These are phyloP conservation scores for Penicillium atrosanguineum DNA, from an alignment of 495 filamentous ascomycete species.

Conservation along the genomic window DNA sequence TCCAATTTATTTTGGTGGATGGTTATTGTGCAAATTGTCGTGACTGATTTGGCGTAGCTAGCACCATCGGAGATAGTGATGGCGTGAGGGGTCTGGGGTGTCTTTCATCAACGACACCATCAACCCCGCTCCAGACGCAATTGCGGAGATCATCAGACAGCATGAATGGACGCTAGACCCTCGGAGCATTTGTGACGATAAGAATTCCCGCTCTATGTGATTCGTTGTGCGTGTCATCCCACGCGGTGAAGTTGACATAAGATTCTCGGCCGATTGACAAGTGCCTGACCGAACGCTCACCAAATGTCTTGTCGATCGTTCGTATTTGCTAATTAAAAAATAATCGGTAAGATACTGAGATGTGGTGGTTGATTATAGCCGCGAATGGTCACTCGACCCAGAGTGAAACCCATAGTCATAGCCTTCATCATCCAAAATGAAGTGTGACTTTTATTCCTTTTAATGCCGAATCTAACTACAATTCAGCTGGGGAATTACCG, in stretches of 20 bases:
- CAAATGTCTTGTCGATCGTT: no score
- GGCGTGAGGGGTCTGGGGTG: slow-evolving; percentile 18
- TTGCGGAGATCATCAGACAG: slow-evolving; percentile 4
- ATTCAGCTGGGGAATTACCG: no score
- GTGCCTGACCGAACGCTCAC: neutral
- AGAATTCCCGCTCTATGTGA: neutral
- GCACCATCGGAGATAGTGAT: slow-evolving; percentile 20
- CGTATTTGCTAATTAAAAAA: no score
- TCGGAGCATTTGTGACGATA: neutral
- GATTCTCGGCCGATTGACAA: slow-evolving; percentile 8
- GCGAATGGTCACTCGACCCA: no score
- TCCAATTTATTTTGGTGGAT: neutral
- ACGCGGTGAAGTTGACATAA: neutral
- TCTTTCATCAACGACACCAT: slow-evolving; percentile 17
- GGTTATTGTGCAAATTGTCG: neutral
- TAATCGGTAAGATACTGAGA: no score
- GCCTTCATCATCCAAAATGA: no score
- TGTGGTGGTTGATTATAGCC: no score
- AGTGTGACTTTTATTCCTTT: no score
- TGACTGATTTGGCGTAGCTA: slow-evolving; percentile 19
- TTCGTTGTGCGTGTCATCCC: neutral
- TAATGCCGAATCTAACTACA: no score
- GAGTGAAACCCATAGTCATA: no score
- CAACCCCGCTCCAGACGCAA: slow-evolving; percentile 24
- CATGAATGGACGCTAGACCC: neutral